Percentiles rank a stretch among this genome's conserved stretches.
Evolutionary conservation across 2,329 filamentous ascomycete species (phyloP).

Genomic region (Phialemonium atrogriseum): DNA sequence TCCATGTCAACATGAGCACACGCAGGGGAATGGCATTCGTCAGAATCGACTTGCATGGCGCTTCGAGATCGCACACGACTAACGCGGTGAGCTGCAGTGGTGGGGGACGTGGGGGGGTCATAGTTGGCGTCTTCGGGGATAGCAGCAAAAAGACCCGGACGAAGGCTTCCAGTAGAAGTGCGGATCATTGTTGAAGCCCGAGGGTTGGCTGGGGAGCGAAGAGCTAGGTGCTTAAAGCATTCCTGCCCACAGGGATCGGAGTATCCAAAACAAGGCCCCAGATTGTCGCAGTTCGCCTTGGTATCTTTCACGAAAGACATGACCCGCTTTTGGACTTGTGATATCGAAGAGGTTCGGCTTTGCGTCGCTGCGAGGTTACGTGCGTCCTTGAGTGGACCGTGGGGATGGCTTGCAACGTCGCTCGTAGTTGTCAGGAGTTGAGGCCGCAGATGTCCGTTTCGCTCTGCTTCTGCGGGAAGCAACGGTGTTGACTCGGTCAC

Average conservation of each 20-base stretch:
- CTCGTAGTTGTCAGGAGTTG: conserved; percentile 17
- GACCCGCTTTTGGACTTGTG: conserved; percentile 45
- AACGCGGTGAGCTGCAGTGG: conserved; percentile 25
- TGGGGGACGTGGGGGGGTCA: conserved; percentile 16
- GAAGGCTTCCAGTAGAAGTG: conserved; percentile 29
- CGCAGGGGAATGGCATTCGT: conserved; percentile 9
- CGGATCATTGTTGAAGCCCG: conserved; percentile 29
- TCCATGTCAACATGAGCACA: conserved; percentile 19
- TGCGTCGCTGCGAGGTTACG: conserved; percentile 17
- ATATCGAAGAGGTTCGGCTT: conserved; percentile 44
- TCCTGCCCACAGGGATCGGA: conserved; percentile 58
- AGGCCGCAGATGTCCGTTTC: conserved; percentile 15
- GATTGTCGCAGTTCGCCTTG: conserved; percentile 53
- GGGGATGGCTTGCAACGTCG: conserved; percentile 16
- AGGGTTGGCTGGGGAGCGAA: conserved; percentile 24
- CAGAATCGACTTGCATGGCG: conserved; percentile 19
- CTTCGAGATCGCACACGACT: conserved; percentile 32
- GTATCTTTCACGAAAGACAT: conserved; percentile 59
- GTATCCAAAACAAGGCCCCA: conserved; percentile 55
- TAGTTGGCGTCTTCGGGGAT: conserved; percentile 20
- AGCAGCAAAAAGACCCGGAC: conserved; percentile 17
- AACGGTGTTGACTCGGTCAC: conserved; percentile 41
- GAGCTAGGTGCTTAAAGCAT: conserved; percentile 51
- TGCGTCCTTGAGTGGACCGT: conserved; percentile 12
- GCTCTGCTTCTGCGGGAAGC: conserved; percentile 22